phyloP scores from a whole-genome alignment of 1,284 basidiomycete genomes.

The Pseudozyma tsukubaensis region DNA sequence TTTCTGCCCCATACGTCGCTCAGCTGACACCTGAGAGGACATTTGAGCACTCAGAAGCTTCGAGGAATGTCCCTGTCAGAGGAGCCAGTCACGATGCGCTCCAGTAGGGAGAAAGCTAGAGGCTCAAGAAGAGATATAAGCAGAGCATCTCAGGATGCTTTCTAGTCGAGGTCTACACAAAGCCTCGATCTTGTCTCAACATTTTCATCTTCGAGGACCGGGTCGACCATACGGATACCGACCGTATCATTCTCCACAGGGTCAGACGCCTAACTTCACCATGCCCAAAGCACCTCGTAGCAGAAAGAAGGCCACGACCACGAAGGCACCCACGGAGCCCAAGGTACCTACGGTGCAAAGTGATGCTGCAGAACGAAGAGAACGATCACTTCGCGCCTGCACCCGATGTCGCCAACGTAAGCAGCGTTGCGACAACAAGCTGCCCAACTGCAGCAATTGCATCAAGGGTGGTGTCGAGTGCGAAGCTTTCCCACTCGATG shows the following conservation, averaged over 20 bases:
- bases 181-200: not conserved
- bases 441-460: constrained; percentile 44
- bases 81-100: too few species aligned
- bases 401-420: constrained; percentile 46
- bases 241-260: not conserved
- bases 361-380: constrained; percentile 5
- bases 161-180: too few species aligned
- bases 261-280: not conserved
- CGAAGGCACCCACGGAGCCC: not conserved
- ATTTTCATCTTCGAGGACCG: too few species aligned
- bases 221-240: too few species aligned
- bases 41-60: too few species aligned
- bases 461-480: constrained; percentile 37
- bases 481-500: constrained; percentile 30
- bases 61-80: too few species aligned
- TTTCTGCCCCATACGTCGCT: too few species aligned
- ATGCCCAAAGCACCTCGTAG: constrained; percentile 12
- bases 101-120: too few species aligned
- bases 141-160: too few species aligned
- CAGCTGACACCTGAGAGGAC: too few species aligned
- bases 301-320: constrained; percentile 2
- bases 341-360: not conserved
- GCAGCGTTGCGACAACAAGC: constrained; percentile 46
- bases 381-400: constrained; percentile 42
- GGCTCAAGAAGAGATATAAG: too few species aligned